Evolutionary conservation across 352 stramenopile species (phyloP), one percentile per base, ranked within the genome.

Genomic region (Globisporangium rhizosaccharum): DNA sequence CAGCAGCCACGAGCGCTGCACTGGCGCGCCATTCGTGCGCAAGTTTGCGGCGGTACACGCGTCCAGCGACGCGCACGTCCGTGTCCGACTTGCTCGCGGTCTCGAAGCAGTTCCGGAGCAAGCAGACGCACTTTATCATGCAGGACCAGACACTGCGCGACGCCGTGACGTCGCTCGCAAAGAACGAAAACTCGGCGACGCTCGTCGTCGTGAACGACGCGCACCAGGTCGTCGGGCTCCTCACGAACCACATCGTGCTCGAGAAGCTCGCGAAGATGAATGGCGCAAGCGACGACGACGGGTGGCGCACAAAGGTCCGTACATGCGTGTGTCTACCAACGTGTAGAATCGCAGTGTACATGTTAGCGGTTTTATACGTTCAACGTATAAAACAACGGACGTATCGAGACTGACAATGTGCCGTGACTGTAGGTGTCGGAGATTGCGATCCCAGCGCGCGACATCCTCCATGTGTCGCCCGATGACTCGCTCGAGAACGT

Each of bases 401-500:
- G 23, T 23, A 23, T 23, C 23, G 23, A 23, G 23, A 23, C 28
- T 33, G 28, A 33, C 28, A 3, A 6, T 41, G 10, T 42, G 20
- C 9, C 23, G 33, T 39, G 33, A 7, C 33, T 39, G 33, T 46
- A 85, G 75, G 77, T 87, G 42, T 78, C 72, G 15, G 76, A 90
- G 28, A 72, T 88, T 47, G 76, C 78, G 28, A 82, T 90, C 58
- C 82, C 82, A 0, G 79, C 79, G 15, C 62, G 79, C 25, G 83
- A 92, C 63, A 75, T 92, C 61, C 71, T 92, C 44, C 74, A 89
- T 57, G 82, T 92, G 30, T 79, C 79, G n/a, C 82, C 80, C 1
- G 67, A 84, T 44, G 82, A 92, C 45, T 87, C 82, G 30, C 57
- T 92, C 14, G 75, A 90, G 68, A 75, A 88, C 56, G 82, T 92